phyloP scores from a whole-genome alignment of 1,284 basidiomycete genomes.

The Singerocomus rubriflavus region DNA sequence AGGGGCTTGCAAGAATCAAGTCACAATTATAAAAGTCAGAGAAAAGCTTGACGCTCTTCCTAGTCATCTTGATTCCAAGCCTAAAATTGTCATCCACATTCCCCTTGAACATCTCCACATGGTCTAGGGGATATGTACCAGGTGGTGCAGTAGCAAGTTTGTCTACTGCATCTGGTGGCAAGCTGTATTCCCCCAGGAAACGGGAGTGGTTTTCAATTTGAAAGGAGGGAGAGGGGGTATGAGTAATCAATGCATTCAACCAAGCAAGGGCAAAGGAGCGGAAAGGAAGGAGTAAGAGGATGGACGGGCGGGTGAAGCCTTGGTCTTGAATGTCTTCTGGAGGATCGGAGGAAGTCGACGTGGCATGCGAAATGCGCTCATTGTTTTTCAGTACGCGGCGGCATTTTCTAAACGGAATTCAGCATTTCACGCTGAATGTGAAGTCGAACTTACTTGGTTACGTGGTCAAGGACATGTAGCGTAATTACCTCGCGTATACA shows the following conservation, averaged over 20 bases:
- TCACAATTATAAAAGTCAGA: slow-evolving; percentile 90
- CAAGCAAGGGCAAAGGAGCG: slow-evolving; percentile 85
- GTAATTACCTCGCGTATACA: slow-evolving; percentile 63
- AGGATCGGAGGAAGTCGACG: slow-evolving; percentile 46
- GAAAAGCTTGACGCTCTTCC: slow-evolving; percentile 86
- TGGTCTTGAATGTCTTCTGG: slow-evolving; percentile 88
- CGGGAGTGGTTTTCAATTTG: slow-evolving; percentile 86
- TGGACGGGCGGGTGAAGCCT: slow-evolving; percentile 95
- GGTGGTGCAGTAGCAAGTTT: slow-evolving; percentile 74
- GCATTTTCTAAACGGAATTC: slow-evolving; percentile 68
- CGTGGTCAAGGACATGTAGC: slow-evolving; percentile 81
- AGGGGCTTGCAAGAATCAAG: slow-evolving; percentile 88
- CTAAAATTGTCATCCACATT: slow-evolving; percentile 97
- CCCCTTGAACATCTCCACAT: slow-evolving; percentile 93
- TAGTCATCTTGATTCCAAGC: slow-evolving; percentile 89
- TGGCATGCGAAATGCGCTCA: slow-evolving; percentile 79
- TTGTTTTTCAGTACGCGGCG: slow-evolving; percentile 92
- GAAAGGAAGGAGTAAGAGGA: slow-evolving; percentile 90
- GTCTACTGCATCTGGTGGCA: slow-evolving; percentile 79
- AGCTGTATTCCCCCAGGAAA: slow-evolving; percentile 79
- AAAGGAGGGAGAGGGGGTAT: slow-evolving; percentile 65
- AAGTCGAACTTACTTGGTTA: slow-evolving; percentile 63
- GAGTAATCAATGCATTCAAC: slow-evolving; percentile 66
- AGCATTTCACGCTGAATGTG: slow-evolving; percentile 1
- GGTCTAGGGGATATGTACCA: slow-evolving; percentile 84